Base-by-base conservation (phyloP, 202 grass and related monocot genomes). In the Eragrostis tef region DNA sequence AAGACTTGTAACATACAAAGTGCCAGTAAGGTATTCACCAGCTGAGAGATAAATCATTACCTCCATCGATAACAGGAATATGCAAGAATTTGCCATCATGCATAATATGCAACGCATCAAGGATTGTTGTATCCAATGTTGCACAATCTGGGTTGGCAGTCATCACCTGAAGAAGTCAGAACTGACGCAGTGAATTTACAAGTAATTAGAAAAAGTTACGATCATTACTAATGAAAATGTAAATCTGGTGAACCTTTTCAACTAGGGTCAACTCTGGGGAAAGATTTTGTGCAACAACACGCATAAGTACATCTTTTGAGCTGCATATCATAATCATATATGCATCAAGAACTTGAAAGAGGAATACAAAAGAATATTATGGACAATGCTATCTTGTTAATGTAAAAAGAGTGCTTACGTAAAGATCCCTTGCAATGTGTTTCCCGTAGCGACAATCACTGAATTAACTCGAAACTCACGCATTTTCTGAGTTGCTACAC, bases 251-350 rank as follows among this genome's bases (percentile, higher is more conserved):
- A 70, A 95, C 96, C 96, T 96, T 99, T 78, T 99, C 96, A 50
- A 99, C 96, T 79, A 84, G 62, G 83, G 96, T 99, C 79, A 99
- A 79, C 29, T 99, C 93, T 70, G 96, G 93, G 21, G 96, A 93
- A 81, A 96, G 65, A 89, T 95, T 95, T 76, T 89, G 93, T 75
- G 93, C 91, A 19, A 99, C 93, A 78, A 99, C 89, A 85, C 93
- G 90, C 93, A 99, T 93, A 81, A 99, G 90, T 88, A 96, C 84
- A 93, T 99, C 93, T 78, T 96, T 99, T 74, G 96, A 96, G 70
- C 96, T 99, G 89, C 76, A 31, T 31, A 31, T 31, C 1, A 90
- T 73, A 83, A 79, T 53, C 71, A 85, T 65, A 60, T 83, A 36
- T 15, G 34, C 4, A 84, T 53, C n/a, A 82, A 39, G 16, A 63